phyloP scores from a whole-genome alignment of 2,329 filamentous ascomycete species.

The Colletotrichum trifolii region DNA sequence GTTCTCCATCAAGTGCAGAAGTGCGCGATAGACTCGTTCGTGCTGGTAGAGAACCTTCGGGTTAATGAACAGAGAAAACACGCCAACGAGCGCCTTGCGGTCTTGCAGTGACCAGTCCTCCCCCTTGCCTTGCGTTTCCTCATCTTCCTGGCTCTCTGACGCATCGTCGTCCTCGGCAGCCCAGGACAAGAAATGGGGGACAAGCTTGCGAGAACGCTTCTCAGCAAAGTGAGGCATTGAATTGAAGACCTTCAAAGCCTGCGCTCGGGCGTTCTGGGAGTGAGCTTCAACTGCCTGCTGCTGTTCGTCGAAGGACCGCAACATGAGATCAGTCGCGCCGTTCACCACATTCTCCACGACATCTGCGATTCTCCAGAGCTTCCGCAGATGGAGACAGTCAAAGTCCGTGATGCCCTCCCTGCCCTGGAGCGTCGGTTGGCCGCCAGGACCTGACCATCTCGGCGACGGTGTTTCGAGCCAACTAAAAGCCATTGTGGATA shows the following conservation, averaged over 20 bases:
- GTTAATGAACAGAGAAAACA: slow-evolving; percentile 89
- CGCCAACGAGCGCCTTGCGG: slow-evolving; percentile 81
- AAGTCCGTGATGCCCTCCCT: slow-evolving; percentile 73
- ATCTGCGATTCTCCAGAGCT: slow-evolving; percentile 63
- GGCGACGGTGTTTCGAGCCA: slow-evolving; percentile 76
- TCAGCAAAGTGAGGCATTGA: slow-evolving; percentile 83
- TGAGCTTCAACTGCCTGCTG: slow-evolving; percentile 66
- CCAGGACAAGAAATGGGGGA: slow-evolving; percentile 89
- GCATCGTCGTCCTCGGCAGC: slow-evolving; percentile 63
- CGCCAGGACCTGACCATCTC: slow-evolving; percentile 60
- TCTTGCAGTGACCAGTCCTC: slow-evolving; percentile 79
- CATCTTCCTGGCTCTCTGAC: slow-evolving; percentile 52
- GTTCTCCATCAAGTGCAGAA: slow-evolving; percentile 83
- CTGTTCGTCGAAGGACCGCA: slow-evolving; percentile 71
- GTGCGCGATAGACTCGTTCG: slow-evolving; percentile 78
- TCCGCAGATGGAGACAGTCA: slow-evolving; percentile 81
- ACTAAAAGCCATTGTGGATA: slow-evolving; percentile 78
- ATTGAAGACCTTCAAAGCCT: slow-evolving; percentile 83
- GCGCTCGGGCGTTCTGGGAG: slow-evolving; percentile 72
- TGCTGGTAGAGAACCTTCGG: slow-evolving; percentile 85
- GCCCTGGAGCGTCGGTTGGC: slow-evolving; percentile 45
- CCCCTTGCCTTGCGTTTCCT: slow-evolving; percentile 53
- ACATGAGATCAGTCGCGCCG: slow-evolving; percentile 67
- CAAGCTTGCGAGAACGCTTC: slow-evolving; percentile 83
- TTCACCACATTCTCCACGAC: slow-evolving; percentile 64